Evolutionary conservation across 768 basidiomycete species (phyloP).

Genomic region (Chalciporus sphaerocephalus): DNA sequence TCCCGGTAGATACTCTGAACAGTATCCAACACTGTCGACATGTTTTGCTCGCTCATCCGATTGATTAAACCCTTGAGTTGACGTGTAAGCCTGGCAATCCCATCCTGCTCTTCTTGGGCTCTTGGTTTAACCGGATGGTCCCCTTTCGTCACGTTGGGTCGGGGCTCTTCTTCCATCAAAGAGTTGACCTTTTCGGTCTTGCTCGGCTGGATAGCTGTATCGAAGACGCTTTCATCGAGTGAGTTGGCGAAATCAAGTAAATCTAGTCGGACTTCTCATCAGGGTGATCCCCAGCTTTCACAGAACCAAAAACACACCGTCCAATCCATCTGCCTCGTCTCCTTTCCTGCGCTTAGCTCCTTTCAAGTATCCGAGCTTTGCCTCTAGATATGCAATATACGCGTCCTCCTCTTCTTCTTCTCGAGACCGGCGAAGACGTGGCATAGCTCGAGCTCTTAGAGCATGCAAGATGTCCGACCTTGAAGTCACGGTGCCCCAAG

Average conservation of each 20-base stretch:
- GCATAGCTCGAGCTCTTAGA: neutral
- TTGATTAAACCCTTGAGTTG: constrained; percentile 88
- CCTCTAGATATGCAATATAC: constrained; percentile 82
- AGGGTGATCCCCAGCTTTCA: neutral
- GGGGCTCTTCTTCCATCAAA: too few species aligned
- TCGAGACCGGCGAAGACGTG: constrained; percentile 27
- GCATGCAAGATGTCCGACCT: too few species aligned
- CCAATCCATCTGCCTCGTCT: constrained; percentile 74
- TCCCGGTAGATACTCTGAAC: constrained; percentile 76
- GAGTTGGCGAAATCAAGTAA: constrained; percentile 48
- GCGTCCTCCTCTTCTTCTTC: constrained; percentile 71
- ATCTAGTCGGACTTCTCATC: constrained; percentile 34
- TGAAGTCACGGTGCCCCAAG: too few species aligned
- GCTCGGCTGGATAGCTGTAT: neutral
- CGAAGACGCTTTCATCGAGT: constrained; percentile 12
- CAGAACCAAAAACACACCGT: constrained; percentile 48
- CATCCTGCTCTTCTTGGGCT: constrained; percentile 36
- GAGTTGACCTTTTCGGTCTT: neutral
- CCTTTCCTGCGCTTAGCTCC: constrained; percentile 42
- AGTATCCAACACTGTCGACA: constrained; percentile 64
- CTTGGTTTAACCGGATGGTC: constrained; percentile 68
- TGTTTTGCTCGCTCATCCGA: constrained; percentile 88
- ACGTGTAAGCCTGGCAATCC: constrained; percentile 56
- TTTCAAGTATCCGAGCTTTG: constrained; percentile 57
- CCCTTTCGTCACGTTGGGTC: too few species aligned